Evolutionary conservation across 148 eudicot genomes (phyloP).

Genomic region (Dianthus caryophyllus): DNA sequence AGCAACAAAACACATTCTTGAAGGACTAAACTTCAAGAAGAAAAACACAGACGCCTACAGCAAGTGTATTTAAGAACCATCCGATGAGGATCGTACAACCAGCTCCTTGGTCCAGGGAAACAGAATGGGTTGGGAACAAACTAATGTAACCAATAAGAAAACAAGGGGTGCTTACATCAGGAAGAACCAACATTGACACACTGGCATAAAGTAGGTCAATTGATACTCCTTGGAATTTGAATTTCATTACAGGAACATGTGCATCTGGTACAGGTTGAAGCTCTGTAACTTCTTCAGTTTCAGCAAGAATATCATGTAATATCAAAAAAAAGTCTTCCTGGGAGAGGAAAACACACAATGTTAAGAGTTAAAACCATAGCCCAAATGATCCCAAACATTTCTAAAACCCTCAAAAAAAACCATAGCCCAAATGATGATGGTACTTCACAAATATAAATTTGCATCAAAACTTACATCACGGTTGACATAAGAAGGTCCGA

Average conservation of each 20-base stretch:
- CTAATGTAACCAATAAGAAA: neutral
- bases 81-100: conserved; percentile 1
- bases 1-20: neutral
- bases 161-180: conserved; percentile 55
- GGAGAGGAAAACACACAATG: conserved; percentile 5
- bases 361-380: conserved; percentile 17
- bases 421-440: conserved; percentile 8
- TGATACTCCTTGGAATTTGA: conserved; percentile 75
- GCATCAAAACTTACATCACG: conserved; percentile 55
- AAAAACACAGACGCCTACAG: neutral
- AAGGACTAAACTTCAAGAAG: neutral
- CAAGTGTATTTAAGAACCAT: neutral
- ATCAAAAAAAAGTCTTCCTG: conserved; percentile 70
- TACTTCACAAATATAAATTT: neutral
- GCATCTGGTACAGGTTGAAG: conserved; percentile 91
- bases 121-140: neutral
- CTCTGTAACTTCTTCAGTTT: conserved; percentile 75
- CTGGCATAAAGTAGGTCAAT: conserved; percentile 86
- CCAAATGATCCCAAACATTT: neutral
- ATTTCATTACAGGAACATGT: conserved; percentile 86
- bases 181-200: conserved; percentile 63
- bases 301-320: conserved; percentile 50
- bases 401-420: too few species aligned
- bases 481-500: conserved; percentile 83
- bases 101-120: neutral